These are phyloP conservation scores for Mercurialis annua DNA, from an alignment of 345 rosid genomes.

Conservation along the genomic window DNA sequence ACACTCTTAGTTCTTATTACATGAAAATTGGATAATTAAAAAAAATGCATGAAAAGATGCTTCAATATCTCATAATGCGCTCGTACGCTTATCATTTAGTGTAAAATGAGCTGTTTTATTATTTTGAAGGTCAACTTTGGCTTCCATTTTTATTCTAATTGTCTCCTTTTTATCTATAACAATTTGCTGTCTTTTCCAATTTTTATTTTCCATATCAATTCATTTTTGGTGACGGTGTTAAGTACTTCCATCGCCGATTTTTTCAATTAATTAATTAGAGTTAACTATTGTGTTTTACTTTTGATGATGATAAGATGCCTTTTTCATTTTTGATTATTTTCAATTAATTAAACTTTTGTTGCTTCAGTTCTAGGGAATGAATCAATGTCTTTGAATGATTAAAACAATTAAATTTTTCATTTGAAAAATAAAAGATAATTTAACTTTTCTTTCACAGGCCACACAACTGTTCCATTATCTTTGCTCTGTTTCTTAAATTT, in stretches of 20 bases:
- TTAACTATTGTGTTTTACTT: neutral
- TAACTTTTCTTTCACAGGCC: conserved; percentile 4
- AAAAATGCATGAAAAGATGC: conserved; percentile 26
- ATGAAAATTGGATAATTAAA: conserved; percentile 18
- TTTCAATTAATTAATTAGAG: neutral
- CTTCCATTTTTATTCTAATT: conserved; percentile 8
- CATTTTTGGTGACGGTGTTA: neutral
- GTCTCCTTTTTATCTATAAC: neutral
- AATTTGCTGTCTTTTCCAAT: conserved; percentile 20
- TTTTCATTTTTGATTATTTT: neutral
- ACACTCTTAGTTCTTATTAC: too few relatives aligned
- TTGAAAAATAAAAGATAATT: neutral
- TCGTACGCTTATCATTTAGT: conserved; percentile 15
- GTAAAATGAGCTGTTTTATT: conserved; percentile 38
- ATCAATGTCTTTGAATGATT: conserved; percentile 27
- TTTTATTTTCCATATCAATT: neutral
- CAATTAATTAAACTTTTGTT: neutral
- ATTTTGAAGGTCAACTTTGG: conserved; percentile 41
- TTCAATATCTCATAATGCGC: conserved; percentile 24
- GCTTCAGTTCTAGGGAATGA: conserved; percentile 10
- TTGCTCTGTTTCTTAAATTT: neutral
- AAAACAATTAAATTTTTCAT: neutral
- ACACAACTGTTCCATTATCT: conserved; percentile 14
- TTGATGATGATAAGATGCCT: neutral
- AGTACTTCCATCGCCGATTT: neutral